A percentile compares a stretch with the other conserved stretches of the same genome.
These are phyloP conservation scores for Nakazawaea siamensis DNA, from an alignment of 805 yeast genomes.

Conservation along the genomic window DNA sequence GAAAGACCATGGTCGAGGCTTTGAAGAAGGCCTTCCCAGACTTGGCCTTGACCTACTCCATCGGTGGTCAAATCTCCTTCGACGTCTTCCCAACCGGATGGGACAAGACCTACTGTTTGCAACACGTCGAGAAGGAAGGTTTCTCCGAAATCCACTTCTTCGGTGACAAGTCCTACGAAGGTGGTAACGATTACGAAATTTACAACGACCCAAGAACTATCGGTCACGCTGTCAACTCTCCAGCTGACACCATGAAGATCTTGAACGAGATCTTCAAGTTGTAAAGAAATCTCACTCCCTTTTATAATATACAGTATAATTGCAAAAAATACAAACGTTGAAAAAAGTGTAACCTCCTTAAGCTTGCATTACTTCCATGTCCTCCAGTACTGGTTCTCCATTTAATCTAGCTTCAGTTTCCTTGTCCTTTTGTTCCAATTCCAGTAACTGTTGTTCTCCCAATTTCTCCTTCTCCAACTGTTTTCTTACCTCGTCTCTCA, in stretches of 20 bases:
- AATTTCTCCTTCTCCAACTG: conserved; percentile 30
- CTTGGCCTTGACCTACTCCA: conserved; percentile 85
- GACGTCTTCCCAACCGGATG: conserved; percentile 99
- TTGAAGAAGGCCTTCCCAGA: conserved; percentile 79
- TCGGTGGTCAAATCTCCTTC: conserved; percentile 98
- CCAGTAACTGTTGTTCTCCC: conserved; percentile 7
- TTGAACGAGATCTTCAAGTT: conserved; percentile 73
- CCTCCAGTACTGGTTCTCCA: background rate
- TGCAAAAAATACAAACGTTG: too few species aligned
- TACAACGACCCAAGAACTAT: conserved; percentile 86
- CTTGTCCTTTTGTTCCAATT: conserved; percentile 8
- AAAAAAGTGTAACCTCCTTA: too few species aligned
- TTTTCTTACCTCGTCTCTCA: conserved; percentile 38
- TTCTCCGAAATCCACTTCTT: conserved; percentile 91
- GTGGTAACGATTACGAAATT: conserved; percentile 99
- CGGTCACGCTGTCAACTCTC: conserved; percentile 88
- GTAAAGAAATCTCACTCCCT: conserved; percentile 20
- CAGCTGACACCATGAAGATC: conserved; percentile 81
- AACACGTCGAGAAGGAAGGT: conserved; percentile 80
- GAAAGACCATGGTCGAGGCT: conserved; percentile 80
- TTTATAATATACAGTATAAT: too few species aligned
- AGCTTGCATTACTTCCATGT: too few species aligned
- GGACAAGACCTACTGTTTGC: conserved; percentile 98
- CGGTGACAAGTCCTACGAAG: conserved; percentile 95
- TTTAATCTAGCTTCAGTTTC: conserved; percentile 2